phyloP scores from a whole-genome alignment of 768 basidiomycete species.

The Calocybe gangraenosa region DNA sequence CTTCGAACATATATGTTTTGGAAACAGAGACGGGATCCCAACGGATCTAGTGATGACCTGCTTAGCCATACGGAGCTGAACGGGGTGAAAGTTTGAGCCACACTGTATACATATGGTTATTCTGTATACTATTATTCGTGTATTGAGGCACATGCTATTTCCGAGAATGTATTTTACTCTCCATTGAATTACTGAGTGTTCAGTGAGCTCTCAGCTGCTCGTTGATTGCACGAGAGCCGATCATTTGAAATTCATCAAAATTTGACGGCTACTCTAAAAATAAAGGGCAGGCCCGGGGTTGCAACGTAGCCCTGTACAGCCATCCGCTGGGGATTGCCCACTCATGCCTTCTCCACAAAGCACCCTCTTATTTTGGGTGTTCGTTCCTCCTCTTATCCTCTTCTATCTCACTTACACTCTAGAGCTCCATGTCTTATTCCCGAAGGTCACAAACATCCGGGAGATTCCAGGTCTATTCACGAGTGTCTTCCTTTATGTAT shows the following conservation, averaged over 20 bases:
- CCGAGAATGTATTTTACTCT: neutral
- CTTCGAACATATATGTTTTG: slow-evolving; percentile 10
- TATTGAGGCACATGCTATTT: neutral
- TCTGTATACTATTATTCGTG: neutral
- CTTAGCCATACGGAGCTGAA: no score
- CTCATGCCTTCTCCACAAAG: no score
- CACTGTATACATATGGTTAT: neutral
- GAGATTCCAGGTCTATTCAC: slow-evolving; percentile 4
- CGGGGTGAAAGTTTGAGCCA: no score
- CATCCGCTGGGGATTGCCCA: no score
- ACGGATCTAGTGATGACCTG: no score
- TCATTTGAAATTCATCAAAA: no score
- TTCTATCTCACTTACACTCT: slow-evolving; percentile 19
- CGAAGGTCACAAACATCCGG: slow-evolving; percentile 9
- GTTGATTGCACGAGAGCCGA: no score
- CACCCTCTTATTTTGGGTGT: slow-evolving; percentile 11
- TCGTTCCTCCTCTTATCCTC: slow-evolving; percentile 12
- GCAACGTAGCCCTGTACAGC: no score
- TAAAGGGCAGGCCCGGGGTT: no score
- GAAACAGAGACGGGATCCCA: neutral
- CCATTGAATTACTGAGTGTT: neutral
- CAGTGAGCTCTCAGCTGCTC: slow-evolving; percentile 1
- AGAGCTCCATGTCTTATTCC: slow-evolving; percentile 17
- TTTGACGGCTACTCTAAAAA: no score
- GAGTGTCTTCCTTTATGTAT: slow-evolving; percentile 6